Evolutionary conservation across 768 basidiomycete species (phyloP), one percentile per base, ranked within the genome.

Genomic region (Sarcomyxa edulis): DNA sequence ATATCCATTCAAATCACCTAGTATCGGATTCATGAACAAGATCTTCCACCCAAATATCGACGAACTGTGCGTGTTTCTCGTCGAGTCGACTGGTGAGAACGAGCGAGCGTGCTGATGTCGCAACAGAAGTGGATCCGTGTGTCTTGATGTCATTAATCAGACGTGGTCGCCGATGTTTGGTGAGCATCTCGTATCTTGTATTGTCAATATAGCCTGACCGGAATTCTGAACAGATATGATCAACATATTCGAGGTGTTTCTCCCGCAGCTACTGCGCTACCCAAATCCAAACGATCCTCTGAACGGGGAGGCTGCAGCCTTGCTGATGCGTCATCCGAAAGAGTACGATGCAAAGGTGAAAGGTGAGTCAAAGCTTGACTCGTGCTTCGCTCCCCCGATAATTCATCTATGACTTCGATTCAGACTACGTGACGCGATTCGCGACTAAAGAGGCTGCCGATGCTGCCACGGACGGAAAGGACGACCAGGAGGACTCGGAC

Each of bases 151-250:
- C 28, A 97, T 97, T 60, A 97, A 97, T 58, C 94, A 97, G 68
- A 96, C 95, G 11, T 99, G 96, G 96, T 98, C 96, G 28, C 96
- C 96, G 2, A 98, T 99, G 96, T 99, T 96, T 58, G 93, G 93
- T 94, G 57, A 57, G 84, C 69, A 24, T 19, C 18, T 25, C 32
- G 25, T 12, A 21, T 24, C 16, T 28, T 42, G 23, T 15, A 28
- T 15, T 29, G 25, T 20, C 4, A 18, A 24, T n/a, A 29, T 38
- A 11, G 40, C 35, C 33, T 18, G 18, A 26, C 16, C 9, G 21
- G 10, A 8, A 16, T 28, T 22, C 16, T 46, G 12, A 14, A 24
- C 53, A 97, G 95, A 98, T 64, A 94, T 98, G 86, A 90, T 97
- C 70, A 99, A 99, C 58, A 98, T 99, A 47, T 98, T 99, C 55